Evolutionary conservation across 768 basidiomycete genomes (phyloP).

Genomic region (Pulveroboletus sp.): DNA sequence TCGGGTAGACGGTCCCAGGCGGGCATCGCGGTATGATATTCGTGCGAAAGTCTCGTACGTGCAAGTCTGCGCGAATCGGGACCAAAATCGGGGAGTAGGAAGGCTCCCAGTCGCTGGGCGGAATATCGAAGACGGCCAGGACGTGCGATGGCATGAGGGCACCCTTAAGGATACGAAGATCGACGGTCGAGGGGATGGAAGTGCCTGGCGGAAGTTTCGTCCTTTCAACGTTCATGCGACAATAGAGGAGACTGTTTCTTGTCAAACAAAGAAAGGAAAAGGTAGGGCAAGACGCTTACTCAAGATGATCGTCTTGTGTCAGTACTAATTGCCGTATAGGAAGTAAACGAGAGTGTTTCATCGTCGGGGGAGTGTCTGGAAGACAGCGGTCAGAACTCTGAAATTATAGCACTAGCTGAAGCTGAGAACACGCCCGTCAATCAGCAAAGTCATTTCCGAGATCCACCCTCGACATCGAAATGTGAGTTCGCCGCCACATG

Average conservation of each 20-base stretch:
- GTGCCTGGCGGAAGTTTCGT: constrained; percentile 19
- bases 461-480: constrained; percentile 8
- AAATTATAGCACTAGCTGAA: constrained; percentile 13
- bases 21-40: constrained; percentile 33
- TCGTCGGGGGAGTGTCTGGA: constrained; percentile 13
- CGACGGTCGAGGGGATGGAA: constrained; percentile 41
- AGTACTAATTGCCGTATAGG: constrained; percentile 20
- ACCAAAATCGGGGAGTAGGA: constrained; percentile 42
- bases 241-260: constrained; percentile 27
- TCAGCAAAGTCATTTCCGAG: constrained; percentile 14
- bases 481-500: constrained; percentile 2
- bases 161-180: constrained; percentile 45
- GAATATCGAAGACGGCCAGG: constrained; percentile 42
- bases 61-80: constrained; percentile 50
- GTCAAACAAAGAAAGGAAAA: constrained; percentile 5
- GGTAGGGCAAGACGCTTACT: constrained; percentile 15
- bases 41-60: constrained; percentile 36
- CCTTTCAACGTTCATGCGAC: constrained; percentile 33
- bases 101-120: constrained; percentile 26
- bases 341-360: constrained; percentile 23
- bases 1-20: constrained; percentile 34
- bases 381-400: constrained; percentile 5
- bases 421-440: constrained; percentile 18
- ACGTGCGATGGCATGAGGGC: constrained; percentile 54
- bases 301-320: constrained; percentile 26